A percentile compares a stretch with the other conserved stretches of the same genome.
phyloP scores from a whole-genome alignment of 169 alveolate species.

The Cystoisospora suis region DNA sequence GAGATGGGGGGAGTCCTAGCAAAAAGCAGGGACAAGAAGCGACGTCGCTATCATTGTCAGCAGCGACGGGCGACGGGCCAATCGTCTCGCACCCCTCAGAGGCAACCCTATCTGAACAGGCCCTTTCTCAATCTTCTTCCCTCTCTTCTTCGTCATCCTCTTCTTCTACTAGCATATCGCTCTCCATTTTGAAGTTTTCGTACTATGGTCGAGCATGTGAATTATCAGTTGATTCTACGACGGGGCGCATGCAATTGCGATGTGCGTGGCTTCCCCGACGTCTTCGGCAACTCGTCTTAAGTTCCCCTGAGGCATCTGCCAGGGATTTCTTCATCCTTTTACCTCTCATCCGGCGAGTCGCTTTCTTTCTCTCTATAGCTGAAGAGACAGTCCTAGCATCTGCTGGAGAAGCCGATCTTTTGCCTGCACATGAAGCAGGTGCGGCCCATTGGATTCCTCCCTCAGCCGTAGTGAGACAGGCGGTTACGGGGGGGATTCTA shows the following conservation, averaged over 20 bases:
- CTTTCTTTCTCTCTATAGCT: conserved; percentile 18
- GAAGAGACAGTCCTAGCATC: conserved; percentile 1
- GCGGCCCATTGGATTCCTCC: not conserved
- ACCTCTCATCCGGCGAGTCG: conserved; percentile 52
- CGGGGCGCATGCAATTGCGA: conserved; percentile 47
- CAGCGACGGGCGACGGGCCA: too few relatives aligned
- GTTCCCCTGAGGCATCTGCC: not conserved
- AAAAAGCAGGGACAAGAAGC: too few relatives aligned
- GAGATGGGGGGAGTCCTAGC: too few relatives aligned
- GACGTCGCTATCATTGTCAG: too few relatives aligned
- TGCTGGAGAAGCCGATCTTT: too few relatives aligned
- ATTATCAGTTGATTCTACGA: not conserved
- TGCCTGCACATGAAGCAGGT: too few relatives aligned
- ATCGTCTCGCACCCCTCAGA: too few relatives aligned
- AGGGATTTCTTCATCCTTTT: conserved; percentile 44
- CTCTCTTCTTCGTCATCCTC: not conserved
- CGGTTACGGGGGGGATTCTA: too few relatives aligned
- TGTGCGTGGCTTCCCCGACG: conserved; percentile 57
- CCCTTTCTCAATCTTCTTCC: not conserved
- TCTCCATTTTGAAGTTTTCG: not conserved
- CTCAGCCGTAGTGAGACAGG: too few relatives aligned
- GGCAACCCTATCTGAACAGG: too few relatives aligned
- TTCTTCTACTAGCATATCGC: not conserved
- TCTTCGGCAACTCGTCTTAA: conserved; percentile 53
- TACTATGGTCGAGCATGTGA: conserved; percentile 31